Conservation (phyloP, 768 basidiomycete species). For the Terana coerulea region DNA sequence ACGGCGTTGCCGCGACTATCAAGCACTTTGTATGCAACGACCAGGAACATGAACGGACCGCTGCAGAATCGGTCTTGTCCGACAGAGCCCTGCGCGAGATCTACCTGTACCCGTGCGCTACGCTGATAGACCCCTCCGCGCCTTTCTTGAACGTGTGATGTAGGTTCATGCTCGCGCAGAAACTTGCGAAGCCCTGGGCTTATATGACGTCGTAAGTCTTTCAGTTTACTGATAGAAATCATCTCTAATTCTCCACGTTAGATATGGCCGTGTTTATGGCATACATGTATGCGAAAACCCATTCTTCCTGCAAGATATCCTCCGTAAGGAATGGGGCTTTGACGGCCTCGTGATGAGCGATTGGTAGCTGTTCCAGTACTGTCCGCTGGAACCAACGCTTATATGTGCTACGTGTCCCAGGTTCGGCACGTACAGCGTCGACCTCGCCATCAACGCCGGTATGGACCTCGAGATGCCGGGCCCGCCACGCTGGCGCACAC, state of each 20-base stretch:
- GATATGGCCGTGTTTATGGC: conserved; percentile 42
- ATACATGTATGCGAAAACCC: conserved; percentile 42
- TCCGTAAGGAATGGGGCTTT: conserved; percentile 48
- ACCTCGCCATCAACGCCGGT: conserved; percentile 41
- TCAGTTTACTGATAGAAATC: not conserved
- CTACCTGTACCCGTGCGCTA: conserved; percentile 62
- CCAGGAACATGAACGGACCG: conserved; percentile 67
- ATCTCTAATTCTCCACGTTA: conserved; percentile 7
- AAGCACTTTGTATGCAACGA: conserved; percentile 76
- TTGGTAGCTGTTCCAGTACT: conserved; percentile 31
- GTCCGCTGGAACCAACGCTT: not conserved
- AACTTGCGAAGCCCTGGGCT: conserved; percentile 55
- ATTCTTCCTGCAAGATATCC: conserved; percentile 35
- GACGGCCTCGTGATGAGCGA: conserved; percentile 47
- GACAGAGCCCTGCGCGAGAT: conserved; percentile 66
- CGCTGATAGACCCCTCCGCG: not conserved
- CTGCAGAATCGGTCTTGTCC: conserved; percentile 60
- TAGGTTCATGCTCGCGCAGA: conserved; percentile 69
- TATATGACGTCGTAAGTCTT: conserved; percentile 60
- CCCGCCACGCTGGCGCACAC: conserved; percentile 37
- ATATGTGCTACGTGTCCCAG: conserved; percentile 14
- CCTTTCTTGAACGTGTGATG: conserved; percentile 1
- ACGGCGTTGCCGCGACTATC: conserved; percentile 66
- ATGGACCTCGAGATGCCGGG: conserved; percentile 48
- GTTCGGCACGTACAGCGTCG: conserved; percentile 42